A percentile compares a stretch with the other conserved stretches of the same genome.
Evolutionary conservation across 179 eudicot genomes (phyloP).

Genomic region (Spergularia azorica): DNA sequence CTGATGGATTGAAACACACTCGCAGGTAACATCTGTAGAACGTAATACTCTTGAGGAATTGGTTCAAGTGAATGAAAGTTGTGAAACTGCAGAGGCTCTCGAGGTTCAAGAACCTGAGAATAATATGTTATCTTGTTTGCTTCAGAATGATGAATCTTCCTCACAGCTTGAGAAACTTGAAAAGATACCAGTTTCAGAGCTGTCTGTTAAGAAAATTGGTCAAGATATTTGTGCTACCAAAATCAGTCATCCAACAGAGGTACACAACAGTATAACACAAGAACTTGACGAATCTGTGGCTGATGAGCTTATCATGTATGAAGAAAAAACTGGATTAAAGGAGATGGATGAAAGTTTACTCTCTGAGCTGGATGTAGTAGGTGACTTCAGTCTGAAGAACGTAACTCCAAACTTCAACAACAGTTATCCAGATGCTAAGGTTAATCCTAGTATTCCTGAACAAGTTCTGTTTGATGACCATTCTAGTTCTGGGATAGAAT

Average conservation of each 20-base stretch:
- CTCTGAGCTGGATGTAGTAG: constrained; percentile 71
- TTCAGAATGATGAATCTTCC: constrained; percentile 17
- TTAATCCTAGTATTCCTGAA: constrained; percentile 17
- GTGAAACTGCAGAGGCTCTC: constrained; percentile 24
- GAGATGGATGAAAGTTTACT: constrained; percentile 69
- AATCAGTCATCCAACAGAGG: constrained; percentile 15
- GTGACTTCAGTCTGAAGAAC: constrained; percentile 60
- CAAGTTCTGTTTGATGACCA: constrained; percentile 23
- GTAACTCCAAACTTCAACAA: constrained; percentile 32
- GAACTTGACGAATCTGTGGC: constrained; percentile 29
- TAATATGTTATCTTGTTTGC: constrained; percentile 14
- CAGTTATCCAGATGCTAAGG: constrained; percentile 21
- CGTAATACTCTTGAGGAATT: constrained; percentile 29
- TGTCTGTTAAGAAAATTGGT: constrained; percentile 19
- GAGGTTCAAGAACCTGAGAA: constrained; percentile 36
- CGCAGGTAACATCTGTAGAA: constrained; percentile 36
- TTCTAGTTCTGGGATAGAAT: constrained; percentile 25
- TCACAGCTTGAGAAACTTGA: constrained; percentile 24
- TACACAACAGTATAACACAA: constrained; percentile 13
- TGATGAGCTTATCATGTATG: constrained; percentile 31
- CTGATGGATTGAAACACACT: constrained; percentile 4
- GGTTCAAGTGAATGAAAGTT: constrained; percentile 22
- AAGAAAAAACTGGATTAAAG: constrained; percentile 42
- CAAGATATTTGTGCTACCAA: constrained; percentile 25
- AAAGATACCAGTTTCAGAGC: constrained; percentile 24